Evolutionary conservation across 2,329 filamentous ascomycete genomes (phyloP), one percentile per base, ranked within the genome.

Genomic region (Aureobasidium sp.): DNA sequence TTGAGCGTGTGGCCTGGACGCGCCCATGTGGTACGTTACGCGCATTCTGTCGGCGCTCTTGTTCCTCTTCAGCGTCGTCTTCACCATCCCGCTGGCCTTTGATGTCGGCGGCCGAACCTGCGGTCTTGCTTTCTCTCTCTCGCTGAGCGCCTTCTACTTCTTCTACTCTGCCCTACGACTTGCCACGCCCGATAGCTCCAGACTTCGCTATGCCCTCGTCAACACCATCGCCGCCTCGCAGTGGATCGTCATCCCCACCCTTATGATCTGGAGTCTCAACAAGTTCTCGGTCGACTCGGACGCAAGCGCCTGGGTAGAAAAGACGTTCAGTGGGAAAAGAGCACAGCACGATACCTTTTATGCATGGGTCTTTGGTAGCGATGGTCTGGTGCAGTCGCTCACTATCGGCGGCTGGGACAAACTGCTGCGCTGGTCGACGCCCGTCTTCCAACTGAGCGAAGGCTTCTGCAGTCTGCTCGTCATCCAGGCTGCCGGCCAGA

Each of bases 401-500:
- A 87, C 89, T 27, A 83, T 97, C 65, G 91, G 91, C 34, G 84
- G 84, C 59, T 99, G 94, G 94, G 91, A 97, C 72, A 91, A 87
- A 72, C 78, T 90, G 53, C 76, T 99, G 75, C 83, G 87, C 71
- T 97, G 95, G 79, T 96, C 92, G 37, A 95, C 90, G 4, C 94
- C 94, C 0, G 83, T 96, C 57, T 99, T 97, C 78, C 94, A 99
- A 77, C 80, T 99, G 9, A 85, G 89, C 58, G 94, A 99, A 75
- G 94, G 94, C 7, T 99, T 99, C 77, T 97, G 94, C 79, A 97
- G 91, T 71, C 78, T 99, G 68, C 78, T 97, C 62, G 92, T 97
- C 66, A 97, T 99, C 62, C 94, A 99, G 75, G 91, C 92, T 21
- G 88, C 90, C 13, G 94, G 94, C 0, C 93, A 97, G 74, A 91